Percentiles rank a stretch among this genome's conserved stretches.
Evolutionary conservation across 2,329 filamentous ascomycete genomes (phyloP).

Genomic region (Karstenula rhodostoma): DNA sequence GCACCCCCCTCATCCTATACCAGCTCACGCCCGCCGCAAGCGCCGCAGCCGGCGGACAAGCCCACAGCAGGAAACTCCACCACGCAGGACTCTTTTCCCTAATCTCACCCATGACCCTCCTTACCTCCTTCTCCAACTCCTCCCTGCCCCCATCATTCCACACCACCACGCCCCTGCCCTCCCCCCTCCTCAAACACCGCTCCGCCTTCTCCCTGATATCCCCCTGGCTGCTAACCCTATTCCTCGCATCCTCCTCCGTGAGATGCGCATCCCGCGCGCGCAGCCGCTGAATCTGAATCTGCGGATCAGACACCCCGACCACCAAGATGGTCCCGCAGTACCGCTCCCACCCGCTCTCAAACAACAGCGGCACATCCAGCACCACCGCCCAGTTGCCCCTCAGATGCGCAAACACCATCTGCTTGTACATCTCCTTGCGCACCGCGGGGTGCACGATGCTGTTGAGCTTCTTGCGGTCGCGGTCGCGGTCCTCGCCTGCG

Average conservation of each 20-base stretch:
- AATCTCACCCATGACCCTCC: slow-evolving; percentile 70
- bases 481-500: slow-evolving; percentile 71
- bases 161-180: slow-evolving; percentile 75
- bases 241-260: slow-evolving; percentile 83
- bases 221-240: slow-evolving; percentile 84
- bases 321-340: slow-evolving; percentile 88
- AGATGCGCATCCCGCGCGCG: slow-evolving; percentile 79
- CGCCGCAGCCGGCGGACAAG: slow-evolving; percentile 78
- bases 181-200: slow-evolving; percentile 72
- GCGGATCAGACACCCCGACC: slow-evolving; percentile 81
- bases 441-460: slow-evolving; percentile 93
- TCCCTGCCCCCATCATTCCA: slow-evolving; percentile 86
- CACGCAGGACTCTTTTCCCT: slow-evolving; percentile 72
- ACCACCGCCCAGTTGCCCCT: slow-evolving; percentile 86
- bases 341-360: slow-evolving; percentile 85
- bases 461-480: slow-evolving; percentile 81
- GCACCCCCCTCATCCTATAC: slow-evolving; percentile 74
- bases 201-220: slow-evolving; percentile 85
- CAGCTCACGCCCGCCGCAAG: slow-evolving; percentile 74
- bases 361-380: slow-evolving; percentile 89
- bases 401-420: slow-evolving; percentile 76
- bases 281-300: slow-evolving; percentile 82
- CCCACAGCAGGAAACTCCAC: slow-evolving; percentile 78
- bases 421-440: slow-evolving; percentile 78
- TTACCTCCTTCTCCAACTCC: slow-evolving; percentile 73